These are phyloP conservation scores for Ceratocystis harringtonii DNA, from an alignment of 2,329 filamentous ascomycete species.

Conservation along the genomic window DNA sequence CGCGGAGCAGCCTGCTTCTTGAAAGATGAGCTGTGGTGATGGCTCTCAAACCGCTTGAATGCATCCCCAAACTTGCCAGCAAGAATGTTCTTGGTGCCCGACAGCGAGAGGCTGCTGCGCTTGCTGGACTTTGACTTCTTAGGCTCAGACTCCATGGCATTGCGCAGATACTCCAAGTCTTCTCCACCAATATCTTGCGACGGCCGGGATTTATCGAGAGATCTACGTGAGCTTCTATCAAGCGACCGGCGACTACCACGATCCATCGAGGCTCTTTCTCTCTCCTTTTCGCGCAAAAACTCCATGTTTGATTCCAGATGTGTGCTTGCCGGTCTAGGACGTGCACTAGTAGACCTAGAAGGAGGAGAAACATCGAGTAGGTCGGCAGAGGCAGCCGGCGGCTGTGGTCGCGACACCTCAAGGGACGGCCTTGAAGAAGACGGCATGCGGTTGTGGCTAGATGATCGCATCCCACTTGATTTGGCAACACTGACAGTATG, in stretches of 20 bases:
- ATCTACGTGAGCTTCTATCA: constrained; percentile 15
- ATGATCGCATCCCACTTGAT: constrained; percentile 6
- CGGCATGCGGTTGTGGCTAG: constrained; percentile 25
- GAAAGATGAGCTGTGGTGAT: constrained; percentile 21
- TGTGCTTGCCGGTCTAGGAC: constrained; percentile 63
- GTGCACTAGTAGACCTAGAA: constrained; percentile 29
- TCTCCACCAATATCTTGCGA: constrained; percentile 15
- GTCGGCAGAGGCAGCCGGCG: constrained; percentile 30
- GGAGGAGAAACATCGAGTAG: constrained; percentile 35
- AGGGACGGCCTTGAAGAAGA: constrained; percentile 51
- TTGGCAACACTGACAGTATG: constrained; percentile 8
- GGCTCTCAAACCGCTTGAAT: constrained; percentile 75
- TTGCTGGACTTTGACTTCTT: constrained; percentile 51
- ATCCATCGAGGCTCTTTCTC: constrained; percentile 15
- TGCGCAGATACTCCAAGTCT: constrained; percentile 60
- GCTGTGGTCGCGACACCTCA: constrained; percentile 50
- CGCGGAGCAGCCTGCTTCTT: constrained; percentile 24
- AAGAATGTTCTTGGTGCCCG: constrained; percentile 67
- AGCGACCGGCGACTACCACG: constrained; percentile 11
- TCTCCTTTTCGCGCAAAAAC: constrained; percentile 64
- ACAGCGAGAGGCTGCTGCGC: constrained; percentile 55
- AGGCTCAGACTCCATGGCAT: constrained; percentile 50
- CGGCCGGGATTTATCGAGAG: constrained; percentile 11
- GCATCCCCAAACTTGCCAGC: constrained; percentile 83
- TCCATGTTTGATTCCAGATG: constrained; percentile 73